phyloP scores from a whole-genome alignment of 2,329 filamentous ascomycete genomes.

The Escovopsis weberi region DNA sequence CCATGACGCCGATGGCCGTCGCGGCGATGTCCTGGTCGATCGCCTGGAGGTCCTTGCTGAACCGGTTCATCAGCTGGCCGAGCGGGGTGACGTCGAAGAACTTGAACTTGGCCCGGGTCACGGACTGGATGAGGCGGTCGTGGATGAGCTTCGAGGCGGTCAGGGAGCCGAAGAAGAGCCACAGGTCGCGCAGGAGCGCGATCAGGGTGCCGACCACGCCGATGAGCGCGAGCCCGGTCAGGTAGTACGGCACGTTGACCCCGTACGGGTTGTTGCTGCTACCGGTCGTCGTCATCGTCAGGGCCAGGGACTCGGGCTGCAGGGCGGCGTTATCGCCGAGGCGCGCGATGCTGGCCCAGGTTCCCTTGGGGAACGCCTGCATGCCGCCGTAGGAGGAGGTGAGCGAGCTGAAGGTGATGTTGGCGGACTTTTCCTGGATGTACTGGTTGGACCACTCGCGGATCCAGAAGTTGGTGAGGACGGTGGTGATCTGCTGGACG shows the following conservation, averaged over 20 bases:
- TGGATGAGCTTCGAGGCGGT: conserved; percentile 80
- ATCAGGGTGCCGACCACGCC: conserved; percentile 65
- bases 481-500: conserved; percentile 69
- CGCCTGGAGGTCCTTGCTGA: conserved; percentile 92
- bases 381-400: conserved; percentile 12
- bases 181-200: conserved; percentile 68
- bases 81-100: conserved; percentile 96
- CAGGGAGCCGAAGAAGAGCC: conserved; percentile 85
- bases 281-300: too few relatives aligned
- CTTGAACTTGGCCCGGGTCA: conserved; percentile 84
- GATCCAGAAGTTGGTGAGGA: conserved; percentile 91
- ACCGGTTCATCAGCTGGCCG: conserved; percentile 94
- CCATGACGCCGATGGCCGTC: conserved; percentile 64
- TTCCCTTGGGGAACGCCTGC: conserved; percentile 14
- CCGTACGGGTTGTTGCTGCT: conserved; percentile 18
- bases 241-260: conserved; percentile 73
- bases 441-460: conserved; percentile 92
- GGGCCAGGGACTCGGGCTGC: not conserved
- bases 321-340: conserved; percentile 16
- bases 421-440: conserved; percentile 27
- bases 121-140: conserved; percentile 56
- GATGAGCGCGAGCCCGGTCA: conserved; percentile 67
- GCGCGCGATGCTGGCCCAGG: conserved; percentile 24
- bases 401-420: conserved; percentile 9
- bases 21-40: conserved; percentile 93